phyloP scores from a whole-genome alignment of 2,329 filamentous ascomycete genomes.

The Ophiostoma ips region DNA sequence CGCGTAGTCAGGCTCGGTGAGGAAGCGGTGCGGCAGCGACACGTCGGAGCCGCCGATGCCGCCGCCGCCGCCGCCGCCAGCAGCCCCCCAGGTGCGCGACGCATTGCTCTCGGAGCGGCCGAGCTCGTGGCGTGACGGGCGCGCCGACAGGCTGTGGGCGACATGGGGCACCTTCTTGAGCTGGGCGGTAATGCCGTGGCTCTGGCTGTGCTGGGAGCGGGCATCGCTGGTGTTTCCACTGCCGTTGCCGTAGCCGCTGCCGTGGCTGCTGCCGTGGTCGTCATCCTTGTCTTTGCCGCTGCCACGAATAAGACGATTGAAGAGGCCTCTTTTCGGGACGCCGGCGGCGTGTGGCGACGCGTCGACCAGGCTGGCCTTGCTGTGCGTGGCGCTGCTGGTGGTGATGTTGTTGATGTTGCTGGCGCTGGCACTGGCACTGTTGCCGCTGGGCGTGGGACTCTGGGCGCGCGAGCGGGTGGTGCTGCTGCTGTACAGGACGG shows the following conservation, averaged over 20 bases:
- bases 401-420: conserved; percentile 25
- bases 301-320: conserved; percentile 38
- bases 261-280: conserved; percentile 32
- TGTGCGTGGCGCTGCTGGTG: conserved; percentile 20
- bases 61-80: too few species aligned
- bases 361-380: conserved; percentile 33
- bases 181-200: conserved; percentile 19
- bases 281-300: conserved; percentile 43
- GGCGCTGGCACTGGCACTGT: conserved; percentile 56
- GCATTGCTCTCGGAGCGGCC: conserved; percentile 21
- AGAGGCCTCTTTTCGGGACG: conserved; percentile 36
- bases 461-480: conserved; percentile 46
- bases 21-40: conserved; percentile 15
- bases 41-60: too few species aligned
- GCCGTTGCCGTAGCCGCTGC: conserved; percentile 38
- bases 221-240: conserved; percentile 13
- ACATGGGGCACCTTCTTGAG: conserved; percentile 37
- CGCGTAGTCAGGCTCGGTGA: conserved; percentile 19
- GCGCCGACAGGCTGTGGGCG: conserved; percentile 36
- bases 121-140: conserved; percentile 35
- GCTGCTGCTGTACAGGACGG: conserved; percentile 27
- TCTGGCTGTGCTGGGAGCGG: not conserved
- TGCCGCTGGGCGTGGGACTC: conserved; percentile 68
- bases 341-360: conserved; percentile 43
- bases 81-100: conserved; percentile 10